phyloP scores from a whole-genome alignment of 352 stramenopile species.

The Phytophthora sp. region DNA sequence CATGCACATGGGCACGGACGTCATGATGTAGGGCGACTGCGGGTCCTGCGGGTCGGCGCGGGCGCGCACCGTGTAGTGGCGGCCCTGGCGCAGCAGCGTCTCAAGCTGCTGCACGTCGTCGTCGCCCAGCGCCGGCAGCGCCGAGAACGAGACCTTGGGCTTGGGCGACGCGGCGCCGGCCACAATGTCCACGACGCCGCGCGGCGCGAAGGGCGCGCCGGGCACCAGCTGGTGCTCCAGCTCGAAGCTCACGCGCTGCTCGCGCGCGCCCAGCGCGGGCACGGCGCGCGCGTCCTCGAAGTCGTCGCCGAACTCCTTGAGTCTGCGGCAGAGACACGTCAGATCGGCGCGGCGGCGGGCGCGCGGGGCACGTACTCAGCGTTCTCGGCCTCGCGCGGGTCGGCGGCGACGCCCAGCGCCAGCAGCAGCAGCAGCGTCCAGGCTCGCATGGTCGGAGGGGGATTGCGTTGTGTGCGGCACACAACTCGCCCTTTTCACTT shows the following conservation, averaged over 20 bases:
- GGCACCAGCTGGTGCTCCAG: constrained; percentile 64
- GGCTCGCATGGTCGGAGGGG: constrained; percentile 16
- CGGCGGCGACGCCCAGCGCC: constrained; percentile 29
- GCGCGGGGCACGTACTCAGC: constrained; percentile 47
- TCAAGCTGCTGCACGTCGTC: constrained; percentile 56
- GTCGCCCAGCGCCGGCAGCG: constrained; percentile 47
- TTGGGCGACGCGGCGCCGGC: constrained; percentile 54
- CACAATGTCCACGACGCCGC: constrained; percentile 70
- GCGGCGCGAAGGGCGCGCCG: constrained; percentile 44
- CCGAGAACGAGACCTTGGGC: constrained; percentile 67
- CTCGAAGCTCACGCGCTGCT: constrained; percentile 61
- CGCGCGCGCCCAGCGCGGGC: constrained; percentile 35
- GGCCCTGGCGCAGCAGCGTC: constrained; percentile 48
- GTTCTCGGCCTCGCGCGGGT: constrained; percentile 68
- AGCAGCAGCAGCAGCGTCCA: constrained; percentile 40
- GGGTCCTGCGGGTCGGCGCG: constrained; percentile 64
- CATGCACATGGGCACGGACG: constrained; percentile 84
- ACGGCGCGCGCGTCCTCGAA: constrained; percentile 52
- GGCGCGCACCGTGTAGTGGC: constrained; percentile 74
- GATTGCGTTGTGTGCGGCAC: too few relatives aligned
- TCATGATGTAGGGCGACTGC: constrained; percentile 71
- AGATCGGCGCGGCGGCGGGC: constrained; percentile 8
- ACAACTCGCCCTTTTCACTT: too few relatives aligned
- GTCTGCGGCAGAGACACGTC: constrained; percentile 28
- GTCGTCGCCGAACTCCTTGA: constrained; percentile 71